Evolutionary conservation across 2,329 filamentous ascomycete species (phyloP).

Genomic region (Neofusicoccum cordaticola): DNA sequence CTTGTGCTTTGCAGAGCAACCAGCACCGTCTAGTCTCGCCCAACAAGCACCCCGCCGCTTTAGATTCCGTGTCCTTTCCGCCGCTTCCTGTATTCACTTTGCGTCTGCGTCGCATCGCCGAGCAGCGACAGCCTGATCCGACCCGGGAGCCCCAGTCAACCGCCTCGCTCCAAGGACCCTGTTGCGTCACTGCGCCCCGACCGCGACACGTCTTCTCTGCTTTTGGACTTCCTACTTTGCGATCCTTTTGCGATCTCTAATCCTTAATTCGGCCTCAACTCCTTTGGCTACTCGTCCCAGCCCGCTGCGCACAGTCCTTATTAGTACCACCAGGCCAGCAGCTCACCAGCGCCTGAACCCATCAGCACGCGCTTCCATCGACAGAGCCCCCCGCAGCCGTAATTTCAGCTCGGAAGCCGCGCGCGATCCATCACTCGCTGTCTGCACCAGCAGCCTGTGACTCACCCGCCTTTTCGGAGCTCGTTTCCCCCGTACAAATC

Average conservation of each 20-base stretch:
- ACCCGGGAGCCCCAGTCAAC: not conserved
- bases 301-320: not conserved
- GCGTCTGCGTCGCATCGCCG: not conserved
- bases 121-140: not conserved
- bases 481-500: conserved; percentile 27
- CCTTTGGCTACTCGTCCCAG: not conserved
- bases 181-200: conserved; percentile 6
- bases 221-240: conserved; percentile 9
- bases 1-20: conserved; percentile 20
- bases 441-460: conserved; percentile 19
- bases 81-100: conserved; percentile 7
- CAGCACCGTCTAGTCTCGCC: conserved; percentile 11
- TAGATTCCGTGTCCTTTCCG: too few species aligned
- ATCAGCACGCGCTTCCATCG: not conserved
- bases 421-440: conserved; percentile 16
- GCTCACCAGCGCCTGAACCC: not conserved
- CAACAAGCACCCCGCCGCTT: not conserved
- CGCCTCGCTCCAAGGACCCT: not conserved
- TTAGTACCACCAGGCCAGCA: conserved; percentile 6
- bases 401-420: not conserved
- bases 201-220: conserved; percentile 2
- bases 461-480: conserved; percentile 27
- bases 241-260: conserved; percentile 10
- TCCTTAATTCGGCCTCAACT: conserved; percentile 8
- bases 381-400: conserved; percentile 18